These are phyloP conservation scores for Pyricularia sp. DNA, from an alignment of 2,329 filamentous ascomycete species.

Conservation along the genomic window DNA sequence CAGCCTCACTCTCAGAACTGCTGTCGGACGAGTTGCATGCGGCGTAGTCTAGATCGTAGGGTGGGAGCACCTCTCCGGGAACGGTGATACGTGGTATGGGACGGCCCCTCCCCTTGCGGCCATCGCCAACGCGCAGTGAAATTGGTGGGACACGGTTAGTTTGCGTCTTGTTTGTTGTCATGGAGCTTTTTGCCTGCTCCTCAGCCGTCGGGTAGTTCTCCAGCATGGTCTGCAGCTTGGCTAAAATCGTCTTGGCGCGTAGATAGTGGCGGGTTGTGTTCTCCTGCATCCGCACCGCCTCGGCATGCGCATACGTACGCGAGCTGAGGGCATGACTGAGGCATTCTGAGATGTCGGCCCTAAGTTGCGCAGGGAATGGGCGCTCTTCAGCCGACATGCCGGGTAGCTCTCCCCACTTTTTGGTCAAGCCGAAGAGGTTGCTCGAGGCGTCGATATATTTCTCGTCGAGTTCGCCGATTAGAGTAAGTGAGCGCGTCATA, in stretches of 20 bases:
- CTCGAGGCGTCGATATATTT: constrained; percentile 46
- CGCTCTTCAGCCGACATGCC: constrained; percentile 35
- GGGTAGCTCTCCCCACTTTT: constrained; percentile 46
- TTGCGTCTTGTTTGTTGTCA: constrained; percentile 1
- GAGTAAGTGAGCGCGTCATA: constrained; percentile 53
- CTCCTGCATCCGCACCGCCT: constrained; percentile 54
- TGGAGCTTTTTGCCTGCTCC: constrained; percentile 37
- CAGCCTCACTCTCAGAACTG: constrained; percentile 36
- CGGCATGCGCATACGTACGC: constrained; percentile 49
- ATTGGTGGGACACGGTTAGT: constrained; percentile 34
- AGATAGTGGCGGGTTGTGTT: constrained; percentile 54
- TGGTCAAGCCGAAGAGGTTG: constrained; percentile 46
- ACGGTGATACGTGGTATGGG: constrained; percentile 51
- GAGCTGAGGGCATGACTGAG: constrained; percentile 45
- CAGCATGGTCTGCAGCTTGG: constrained; percentile 50
- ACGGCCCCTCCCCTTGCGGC: constrained; percentile 35
- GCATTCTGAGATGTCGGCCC: constrained; percentile 50
- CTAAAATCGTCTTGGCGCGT: constrained; percentile 47
- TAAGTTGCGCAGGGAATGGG: constrained; percentile 39
- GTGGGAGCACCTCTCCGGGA: constrained; percentile 56
- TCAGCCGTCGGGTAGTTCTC: constrained; percentile 47
- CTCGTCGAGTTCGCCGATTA: constrained; percentile 56
- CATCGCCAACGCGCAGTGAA: constrained; percentile 30
- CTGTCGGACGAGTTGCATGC: constrained; percentile 32
- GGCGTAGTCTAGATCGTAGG: constrained; percentile 56